Conservation (phyloP, 2,329 filamentous ascomycete species). For the Tricladium varicosporioides region DNA sequence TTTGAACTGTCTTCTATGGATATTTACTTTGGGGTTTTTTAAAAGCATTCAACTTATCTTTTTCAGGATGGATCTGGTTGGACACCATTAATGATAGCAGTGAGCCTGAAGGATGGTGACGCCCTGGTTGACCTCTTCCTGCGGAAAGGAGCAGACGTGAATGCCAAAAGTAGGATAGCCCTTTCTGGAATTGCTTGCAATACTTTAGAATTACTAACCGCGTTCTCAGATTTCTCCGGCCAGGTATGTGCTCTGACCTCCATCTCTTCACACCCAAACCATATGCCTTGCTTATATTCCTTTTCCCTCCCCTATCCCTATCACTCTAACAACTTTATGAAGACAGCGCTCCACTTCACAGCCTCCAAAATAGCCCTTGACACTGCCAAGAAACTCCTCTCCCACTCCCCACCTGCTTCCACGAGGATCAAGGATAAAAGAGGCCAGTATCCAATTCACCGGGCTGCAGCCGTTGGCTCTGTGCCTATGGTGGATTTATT, state of each 20-base stretch:
- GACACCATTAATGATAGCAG: conserved; percentile 82
- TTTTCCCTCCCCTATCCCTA: conserved; percentile 4
- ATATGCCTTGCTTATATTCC: too few species aligned
- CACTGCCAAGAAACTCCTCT: conserved; percentile 73
- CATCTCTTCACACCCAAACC: too few species aligned
- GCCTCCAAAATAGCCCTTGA: conserved; percentile 88
- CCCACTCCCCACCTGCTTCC: conserved; percentile 66
- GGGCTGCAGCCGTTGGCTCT: conserved; percentile 86
- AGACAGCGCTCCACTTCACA: conserved; percentile 89
- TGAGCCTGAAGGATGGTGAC: conserved; percentile 70
- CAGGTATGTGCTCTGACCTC: too few species aligned
- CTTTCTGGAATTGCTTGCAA: neutral
- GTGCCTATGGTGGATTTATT: conserved; percentile 83
- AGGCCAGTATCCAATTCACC: conserved; percentile 87
- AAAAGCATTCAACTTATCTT: too few species aligned
- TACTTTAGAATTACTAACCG: conserved; percentile 19
- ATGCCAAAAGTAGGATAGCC: conserved; percentile 60
- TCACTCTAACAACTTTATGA: conserved; percentile 7
- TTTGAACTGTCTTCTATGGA: too few species aligned
- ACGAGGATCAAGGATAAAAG: conserved; percentile 79
- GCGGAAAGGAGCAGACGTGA: conserved; percentile 67
- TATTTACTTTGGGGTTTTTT: too few species aligned
- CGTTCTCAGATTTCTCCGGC: conserved; percentile 56
- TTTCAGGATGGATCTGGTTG: conserved; percentile 71
- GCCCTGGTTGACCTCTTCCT: conserved; percentile 66